Percentiles rank a stretch among this genome's conserved stretches.
These are phyloP conservation scores for Chlamydomonas urium DNA, from an alignment of 139 green algal species.

Conservation along the genomic window DNA sequence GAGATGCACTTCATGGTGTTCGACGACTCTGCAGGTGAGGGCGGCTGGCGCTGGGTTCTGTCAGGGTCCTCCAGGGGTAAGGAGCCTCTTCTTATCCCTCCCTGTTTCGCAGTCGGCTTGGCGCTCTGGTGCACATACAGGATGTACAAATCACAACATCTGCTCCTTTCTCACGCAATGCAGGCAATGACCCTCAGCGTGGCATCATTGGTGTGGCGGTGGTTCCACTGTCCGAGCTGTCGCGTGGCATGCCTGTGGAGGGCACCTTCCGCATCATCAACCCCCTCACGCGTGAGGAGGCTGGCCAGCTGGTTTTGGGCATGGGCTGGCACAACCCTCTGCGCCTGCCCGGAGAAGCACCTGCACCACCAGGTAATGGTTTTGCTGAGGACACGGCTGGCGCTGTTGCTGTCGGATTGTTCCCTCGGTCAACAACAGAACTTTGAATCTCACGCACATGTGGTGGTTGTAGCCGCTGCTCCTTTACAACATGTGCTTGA, in stretches of 20 bases:
- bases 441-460: background rate
- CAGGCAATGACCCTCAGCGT: conserved; percentile 36
- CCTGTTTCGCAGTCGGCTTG: too few relatives aligned
- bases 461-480: background rate
- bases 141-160: too few relatives aligned
- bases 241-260: conserved; percentile 36
- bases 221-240: conserved; percentile 29
- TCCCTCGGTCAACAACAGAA: background rate
- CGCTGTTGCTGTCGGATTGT: background rate
- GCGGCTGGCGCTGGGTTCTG: conserved; percentile 3
- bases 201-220: conserved; percentile 33
- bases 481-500: background rate
- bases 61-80: background rate
- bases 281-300: conserved; percentile 30
- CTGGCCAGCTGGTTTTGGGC: conserved; percentile 31
- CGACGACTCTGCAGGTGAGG: conserved; percentile 30
- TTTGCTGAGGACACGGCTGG: background rate
- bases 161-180: too few relatives aligned
- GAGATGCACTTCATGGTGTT: conserved; percentile 38
- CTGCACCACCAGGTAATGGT: background rate
- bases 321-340: conserved; percentile 47
- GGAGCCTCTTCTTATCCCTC: background rate
- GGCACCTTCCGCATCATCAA: conserved; percentile 37
- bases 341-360: conserved; percentile 21
- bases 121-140: too few relatives aligned